These are phyloP conservation scores for Dothistroma septosporum DNA, from an alignment of 2,329 filamentous ascomycete genomes.

Conservation along the genomic window DNA sequence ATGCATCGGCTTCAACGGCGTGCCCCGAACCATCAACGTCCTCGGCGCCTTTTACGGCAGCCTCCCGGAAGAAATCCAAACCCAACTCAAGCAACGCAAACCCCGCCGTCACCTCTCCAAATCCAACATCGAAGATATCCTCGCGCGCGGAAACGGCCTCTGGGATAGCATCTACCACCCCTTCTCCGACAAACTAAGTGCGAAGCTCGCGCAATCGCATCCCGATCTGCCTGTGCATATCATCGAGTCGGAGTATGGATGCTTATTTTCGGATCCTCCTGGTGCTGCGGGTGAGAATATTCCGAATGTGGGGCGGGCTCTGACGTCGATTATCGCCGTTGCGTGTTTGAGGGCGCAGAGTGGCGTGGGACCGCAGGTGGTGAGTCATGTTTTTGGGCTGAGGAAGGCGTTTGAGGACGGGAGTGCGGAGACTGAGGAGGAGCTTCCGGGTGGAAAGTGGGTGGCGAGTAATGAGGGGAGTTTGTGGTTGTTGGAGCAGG, in stretches of 20 bases:
- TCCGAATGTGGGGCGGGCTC: constrained; percentile 61
- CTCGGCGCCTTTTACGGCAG: constrained; percentile 65
- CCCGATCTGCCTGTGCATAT: constrained; percentile 81
- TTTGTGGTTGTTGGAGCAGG: constrained; percentile 58
- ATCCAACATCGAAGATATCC: constrained; percentile 47
- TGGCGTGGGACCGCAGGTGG: constrained; percentile 76
- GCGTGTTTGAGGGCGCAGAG: constrained; percentile 73
- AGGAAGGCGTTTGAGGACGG: constrained; percentile 71
- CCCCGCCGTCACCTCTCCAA: constrained; percentile 40
- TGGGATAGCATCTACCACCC: constrained; percentile 77
- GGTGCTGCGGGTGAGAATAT: constrained; percentile 24
- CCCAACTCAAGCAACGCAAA: constrained; percentile 42
- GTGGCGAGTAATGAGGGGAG: constrained; percentile 62
- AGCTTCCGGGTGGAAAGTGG: constrained; percentile 59
- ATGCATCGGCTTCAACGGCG: constrained; percentile 73
- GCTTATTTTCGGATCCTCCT: constrained; percentile 66
- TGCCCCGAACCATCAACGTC: constrained; percentile 75
- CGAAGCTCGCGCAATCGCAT: constrained; percentile 69
- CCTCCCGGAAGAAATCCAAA: constrained; percentile 55
- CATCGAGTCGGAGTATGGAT: constrained; percentile 68
- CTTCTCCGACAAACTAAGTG: constrained; percentile 66
- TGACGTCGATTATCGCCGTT: constrained; percentile 70
- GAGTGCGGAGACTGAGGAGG: constrained; percentile 48
- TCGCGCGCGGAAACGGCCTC: constrained; percentile 58
- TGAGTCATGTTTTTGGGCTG: constrained; percentile 76